phyloP scores from a whole-genome alignment of 2,329 filamentous ascomycete species.

The Colletotrichum salicis region DNA sequence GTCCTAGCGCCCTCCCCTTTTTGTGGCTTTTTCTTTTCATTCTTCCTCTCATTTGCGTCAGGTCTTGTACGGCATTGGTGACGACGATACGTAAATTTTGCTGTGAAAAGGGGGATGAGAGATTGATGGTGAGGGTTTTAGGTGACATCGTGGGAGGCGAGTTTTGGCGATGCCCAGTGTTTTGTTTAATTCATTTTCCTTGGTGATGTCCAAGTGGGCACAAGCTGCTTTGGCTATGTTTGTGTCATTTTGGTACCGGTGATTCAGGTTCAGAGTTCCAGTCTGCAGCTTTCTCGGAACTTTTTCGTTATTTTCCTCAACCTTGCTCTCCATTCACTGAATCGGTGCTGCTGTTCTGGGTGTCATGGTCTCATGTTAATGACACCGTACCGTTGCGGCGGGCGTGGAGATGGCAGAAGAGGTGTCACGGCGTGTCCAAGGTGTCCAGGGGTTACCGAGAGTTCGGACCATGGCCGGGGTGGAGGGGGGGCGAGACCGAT shows the following conservation, averaged over 20 bases:
- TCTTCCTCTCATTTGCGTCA: not conserved
- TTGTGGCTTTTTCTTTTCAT: not conserved
- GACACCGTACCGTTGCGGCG: constrained; percentile 1
- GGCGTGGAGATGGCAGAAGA: not conserved
- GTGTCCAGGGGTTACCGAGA: constrained; percentile 12
- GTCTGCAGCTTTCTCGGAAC: not conserved
- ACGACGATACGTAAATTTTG: not conserved
- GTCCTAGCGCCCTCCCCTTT: constrained; percentile 17
- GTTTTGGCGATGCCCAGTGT: not conserved
- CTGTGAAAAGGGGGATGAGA: not conserved
- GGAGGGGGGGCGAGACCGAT: not conserved
- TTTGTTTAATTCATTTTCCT: not conserved
- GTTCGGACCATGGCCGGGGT: constrained; percentile 20
- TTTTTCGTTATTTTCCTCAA: not conserved
- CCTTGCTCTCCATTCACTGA: not conserved
- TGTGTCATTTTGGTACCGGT: too few species aligned
- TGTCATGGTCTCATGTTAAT: not conserved
- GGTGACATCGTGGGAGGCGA: constrained; percentile 23
- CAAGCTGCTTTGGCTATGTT: not conserved
- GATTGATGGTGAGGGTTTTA: not conserved
- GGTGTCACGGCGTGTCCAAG: too few species aligned
- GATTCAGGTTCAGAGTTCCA: not conserved
- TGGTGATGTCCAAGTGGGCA: not conserved
- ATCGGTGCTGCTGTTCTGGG: not conserved
- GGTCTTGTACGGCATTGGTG: not conserved